Percentiles rank a stretch among this genome's conserved stretches.
phyloP scores from a whole-genome alignment of 108 stramenopile genomes.

The Nannochloropsis salina region DNA sequence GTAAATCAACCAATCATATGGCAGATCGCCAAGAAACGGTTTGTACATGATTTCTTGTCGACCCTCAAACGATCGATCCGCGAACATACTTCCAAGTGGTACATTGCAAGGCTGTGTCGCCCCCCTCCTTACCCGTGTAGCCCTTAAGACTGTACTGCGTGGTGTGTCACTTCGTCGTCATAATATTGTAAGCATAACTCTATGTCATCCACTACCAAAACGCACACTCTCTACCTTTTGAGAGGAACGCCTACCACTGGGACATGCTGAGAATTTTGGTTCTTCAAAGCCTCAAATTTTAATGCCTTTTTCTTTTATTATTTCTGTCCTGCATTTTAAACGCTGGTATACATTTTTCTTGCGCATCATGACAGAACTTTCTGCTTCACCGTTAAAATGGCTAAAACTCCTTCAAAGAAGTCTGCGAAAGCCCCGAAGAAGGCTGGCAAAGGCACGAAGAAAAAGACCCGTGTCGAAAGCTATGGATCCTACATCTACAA shows the following conservation, averaged over 20 bases:
- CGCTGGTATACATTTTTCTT: background rate
- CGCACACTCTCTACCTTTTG: background rate
- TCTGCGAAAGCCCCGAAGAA: conserved; percentile 53
- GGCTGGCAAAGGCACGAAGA: conserved; percentile 42
- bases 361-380: too few relatives aligned
- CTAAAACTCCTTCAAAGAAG: conserved; percentile 49
- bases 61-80: too few relatives aligned
- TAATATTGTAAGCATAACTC: too few relatives aligned
- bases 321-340: background rate
- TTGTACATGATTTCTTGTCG: too few relatives aligned
- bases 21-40: too few relatives aligned
- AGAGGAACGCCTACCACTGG: background rate
- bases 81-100: too few relatives aligned
- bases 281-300: background rate
- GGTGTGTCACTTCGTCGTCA: too few relatives aligned
- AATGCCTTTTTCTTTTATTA: background rate
- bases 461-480: conserved; percentile 73
- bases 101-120: too few relatives aligned
- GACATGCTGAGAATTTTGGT: background rate
- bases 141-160: too few relatives aligned
- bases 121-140: too few relatives aligned
- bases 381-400: background rate
- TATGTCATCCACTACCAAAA: too few relatives aligned
- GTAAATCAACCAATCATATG: too few relatives aligned
- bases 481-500: conserved; percentile 79